Evolutionary conservation across 169 alveolate species (phyloP), one percentile per base, ranked within the genome.

Genomic region (Perkinsus chesapeaki): DNA sequence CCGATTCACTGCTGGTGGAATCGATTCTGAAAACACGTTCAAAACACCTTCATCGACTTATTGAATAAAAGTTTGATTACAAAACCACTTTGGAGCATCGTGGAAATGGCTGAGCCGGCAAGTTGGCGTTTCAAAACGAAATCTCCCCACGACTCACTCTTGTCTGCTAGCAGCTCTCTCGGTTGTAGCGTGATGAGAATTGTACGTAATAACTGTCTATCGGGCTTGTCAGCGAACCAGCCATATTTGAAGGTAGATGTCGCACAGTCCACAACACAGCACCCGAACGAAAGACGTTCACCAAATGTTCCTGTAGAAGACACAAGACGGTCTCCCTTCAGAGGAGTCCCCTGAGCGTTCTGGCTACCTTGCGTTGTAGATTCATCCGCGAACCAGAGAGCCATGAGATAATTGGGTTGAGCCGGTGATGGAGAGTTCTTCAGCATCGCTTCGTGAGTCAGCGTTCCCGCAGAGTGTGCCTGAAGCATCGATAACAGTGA

Each of bases 371-470:
- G 82, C 12, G 12, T 27, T 1, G 82, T 48, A 1, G 43, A 38
- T 5, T 5, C 43, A 23, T 39, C 92, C 27, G 43, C 39, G 43
- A 38, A 82, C 39, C 43, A 82, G 34, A 82, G 92, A 34, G 92
- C 39, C 39, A 82, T 39, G 48, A 82, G 43, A 23, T 82, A 82
- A 34, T 36, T 38, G 39, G 92, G 92, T 34, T 60, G 82, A 60
- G 82, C 82, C 1, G 82, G 82, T 27, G 82, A 60, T 34, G 82
- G 82, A 1, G 82, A 60, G 31, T 60, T 60, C 82, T 60, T 60
- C 36, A 94, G 93, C 95, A 94, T 94, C 82, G 48, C 94, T 1
- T 93, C 95, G 48, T 94, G 95, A 0, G 48, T 39, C 20, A 94
- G 39, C 12, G 96, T 93, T 0, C 96, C 96, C 82, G 82, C 82